phyloP scores from a whole-genome alignment of 345 rosid species.

The Aquilaria sinensis region DNA sequence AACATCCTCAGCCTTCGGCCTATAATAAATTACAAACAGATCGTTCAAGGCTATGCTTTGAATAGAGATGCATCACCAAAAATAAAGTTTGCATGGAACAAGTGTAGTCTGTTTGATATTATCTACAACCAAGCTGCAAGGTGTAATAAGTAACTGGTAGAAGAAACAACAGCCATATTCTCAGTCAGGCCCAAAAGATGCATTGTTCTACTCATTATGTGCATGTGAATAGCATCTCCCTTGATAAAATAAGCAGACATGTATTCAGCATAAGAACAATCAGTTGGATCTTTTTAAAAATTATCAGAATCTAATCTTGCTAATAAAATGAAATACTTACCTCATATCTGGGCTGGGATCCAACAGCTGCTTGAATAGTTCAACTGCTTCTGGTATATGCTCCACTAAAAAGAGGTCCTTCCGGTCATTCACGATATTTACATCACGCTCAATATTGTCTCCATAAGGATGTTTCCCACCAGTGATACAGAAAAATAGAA shows the following conservation, averaged over 20 bases:
- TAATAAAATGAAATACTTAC: constrained; percentile 17
- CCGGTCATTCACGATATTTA: constrained; percentile 51
- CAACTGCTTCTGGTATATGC: constrained; percentile 57
- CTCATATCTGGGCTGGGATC: constrained; percentile 46
- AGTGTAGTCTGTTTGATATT: not conserved
- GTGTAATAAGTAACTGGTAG: not conserved
- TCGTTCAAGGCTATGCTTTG: not conserved
- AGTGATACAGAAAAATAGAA: constrained; percentile 69
- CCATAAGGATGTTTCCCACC: constrained; percentile 77
- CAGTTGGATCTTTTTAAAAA: not conserved
- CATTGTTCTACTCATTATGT: not conserved
- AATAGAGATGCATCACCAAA: not conserved
- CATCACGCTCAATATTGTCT: constrained; percentile 57
- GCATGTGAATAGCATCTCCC: not conserved
- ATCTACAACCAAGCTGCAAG: too few species aligned
- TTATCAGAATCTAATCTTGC: not conserved
- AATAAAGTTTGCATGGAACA: not conserved
- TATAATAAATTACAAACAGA: constrained; percentile 19
- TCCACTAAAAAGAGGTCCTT: constrained; percentile 61
- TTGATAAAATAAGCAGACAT: not conserved
- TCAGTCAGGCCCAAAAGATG: not conserved
- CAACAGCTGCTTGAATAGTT: constrained; percentile 55
- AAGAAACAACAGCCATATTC: not conserved
- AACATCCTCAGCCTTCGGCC: constrained; percentile 51
- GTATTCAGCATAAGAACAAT: not conserved